Base-by-base conservation (phyloP, 805 yeast genomes). In the Kuraishia molischiana region DNA sequence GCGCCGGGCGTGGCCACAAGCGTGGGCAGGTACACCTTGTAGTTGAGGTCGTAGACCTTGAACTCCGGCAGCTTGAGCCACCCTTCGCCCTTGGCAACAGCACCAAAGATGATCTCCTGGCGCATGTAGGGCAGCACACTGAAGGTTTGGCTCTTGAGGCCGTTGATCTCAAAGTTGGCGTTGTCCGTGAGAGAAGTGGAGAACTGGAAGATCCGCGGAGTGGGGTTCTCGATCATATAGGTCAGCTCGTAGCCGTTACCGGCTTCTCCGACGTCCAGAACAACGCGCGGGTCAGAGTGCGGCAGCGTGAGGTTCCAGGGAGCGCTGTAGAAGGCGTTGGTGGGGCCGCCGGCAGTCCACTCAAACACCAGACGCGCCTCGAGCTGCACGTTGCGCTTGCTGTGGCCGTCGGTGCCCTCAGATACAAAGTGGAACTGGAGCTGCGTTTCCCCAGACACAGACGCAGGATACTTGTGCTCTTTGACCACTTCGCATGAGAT, bases 151-250 rank as follows among this genome's bases (percentile, higher is more conserved):
- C 37, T 57, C 40, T 43, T 57, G 38, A 48, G 49, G 33, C 47
- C 51, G 19, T 44, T 28, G 19, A 54, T 46, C 28, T 41, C 42
- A 47, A 57, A 42, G 9, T 49, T 42, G 21, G 44, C 54, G 29
- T 49, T 45, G 8, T 50, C 39, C 5, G 47, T 37, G 15, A 58
- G 39, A 5, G 58, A 39, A 1, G 54, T 49, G 19, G 56, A 48
- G 43, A 82, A 85, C 9, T 76, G 74, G 44, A 85, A 75, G 2
- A 79, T 69, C 32, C 80, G 64, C 2, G 81, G 66, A 0, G 94
- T 80, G 11, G 94, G 87, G 49, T 85, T 85, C 50, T 85, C 95
- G 35, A 85, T 50, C 37, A 67, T 64, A 50, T 73, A 84, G 11
- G 51, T 61, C 32, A 75, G 52, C 32, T 50, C 54, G 13, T 63